Conservation (phyloP, 2,329 filamentous ascomycete genomes). For the Xylaria sp. region DNA sequence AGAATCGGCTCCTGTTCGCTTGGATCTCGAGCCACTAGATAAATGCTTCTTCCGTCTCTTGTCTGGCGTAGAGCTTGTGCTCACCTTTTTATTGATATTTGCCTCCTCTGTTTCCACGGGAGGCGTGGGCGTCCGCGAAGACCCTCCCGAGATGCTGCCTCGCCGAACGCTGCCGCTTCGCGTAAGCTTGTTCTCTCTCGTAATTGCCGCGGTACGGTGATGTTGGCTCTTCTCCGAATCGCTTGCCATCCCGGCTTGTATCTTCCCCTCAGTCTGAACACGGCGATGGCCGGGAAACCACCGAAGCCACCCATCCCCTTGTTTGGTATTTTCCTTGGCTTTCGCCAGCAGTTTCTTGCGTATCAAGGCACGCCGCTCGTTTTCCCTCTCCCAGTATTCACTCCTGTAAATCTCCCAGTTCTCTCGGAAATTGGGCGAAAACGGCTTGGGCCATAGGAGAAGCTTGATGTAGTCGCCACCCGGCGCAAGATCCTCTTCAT, state of each 20-base stretch:
- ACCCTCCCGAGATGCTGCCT: slow-evolving; percentile 44
- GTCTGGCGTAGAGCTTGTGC: slow-evolving; percentile 45
- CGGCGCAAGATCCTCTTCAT: slow-evolving; percentile 84
- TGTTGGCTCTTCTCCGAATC: slow-evolving; percentile 36
- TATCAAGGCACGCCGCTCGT: slow-evolving; percentile 74
- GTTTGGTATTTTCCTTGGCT: slow-evolving; percentile 61
- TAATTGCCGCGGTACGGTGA: slow-evolving; percentile 39
- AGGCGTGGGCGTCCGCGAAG: slow-evolving; percentile 46
- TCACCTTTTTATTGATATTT: slow-evolving; percentile 39
- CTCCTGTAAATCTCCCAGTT: slow-evolving; percentile 94
- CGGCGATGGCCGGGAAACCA: slow-evolving; percentile 77
- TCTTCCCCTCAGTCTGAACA: slow-evolving; percentile 40
- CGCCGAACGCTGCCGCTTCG: slow-evolving; percentile 50
- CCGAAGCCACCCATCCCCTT: slow-evolving; percentile 73
- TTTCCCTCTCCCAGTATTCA: slow-evolving; percentile 96
- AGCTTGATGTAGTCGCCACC: slow-evolving; percentile 92
- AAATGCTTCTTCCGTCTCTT: slow-evolving; percentile 49
- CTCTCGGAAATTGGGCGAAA: slow-evolving; percentile 88
- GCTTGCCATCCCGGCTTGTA: slow-evolving; percentile 11
- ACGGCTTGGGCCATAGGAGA: slow-evolving; percentile 85
- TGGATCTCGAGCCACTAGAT: slow-evolving; percentile 38
- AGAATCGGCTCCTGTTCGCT: slow-evolving; percentile 43
- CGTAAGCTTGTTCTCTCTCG: slow-evolving; percentile 44
- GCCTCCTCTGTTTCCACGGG: slow-evolving; percentile 41
- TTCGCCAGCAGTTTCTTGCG: slow-evolving; percentile 63